Evolutionary conservation across 805 yeast genomes (phyloP), one percentile per base, ranked within the genome.

Genomic region (Ogataea thermomethanolica): DNA sequence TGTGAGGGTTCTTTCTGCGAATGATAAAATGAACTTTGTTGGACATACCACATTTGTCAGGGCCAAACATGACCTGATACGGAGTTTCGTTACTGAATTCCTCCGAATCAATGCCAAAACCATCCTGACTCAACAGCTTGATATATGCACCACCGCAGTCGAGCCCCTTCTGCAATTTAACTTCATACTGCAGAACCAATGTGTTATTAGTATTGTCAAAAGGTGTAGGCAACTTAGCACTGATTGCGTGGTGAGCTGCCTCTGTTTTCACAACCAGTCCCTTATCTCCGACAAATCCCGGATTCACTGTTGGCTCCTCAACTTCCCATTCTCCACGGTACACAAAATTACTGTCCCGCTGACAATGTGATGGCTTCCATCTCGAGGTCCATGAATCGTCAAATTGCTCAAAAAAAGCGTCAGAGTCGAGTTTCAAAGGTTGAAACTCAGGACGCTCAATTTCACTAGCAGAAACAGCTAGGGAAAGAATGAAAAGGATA

Each of bases 41-140:
- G 32, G 82, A 74, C 38, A 78, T 58, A 3, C 95, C 95, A 66
- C 97, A 90, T 59, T 75, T 78, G 64, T 90, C 97, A 31, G 97
- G 97, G 14, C 97, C 97, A 67, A 90, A 90, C 91, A 90, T 84
- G 48, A 90, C 66, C 61, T 84, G 88, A 65, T 83, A 87, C 2
- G 89, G 85, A 3, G 95, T 73, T 21, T 71, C 78, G 45, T 76
- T 74, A 49, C 67, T 70, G 67, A 88, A 83, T 44, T 76, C 74
- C 10, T 34, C 41, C 13, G 40, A 23, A 2, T 39, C 53, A 28
- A 62, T 68, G 11, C 61, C 56, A 3, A 61, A 53, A 7, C 69
- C 73, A 8, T 64, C 62, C 2, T 61, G 59, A 32, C 78, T 69
- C 40, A 90, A 63, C 32, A 90, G 67, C 67, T 90, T 90, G 50